Evolutionary conservation across 768 basidiomycete genomes (phyloP), one percentile per base, ranked within the genome.

Genomic region (Saitozyma sp.): DNA sequence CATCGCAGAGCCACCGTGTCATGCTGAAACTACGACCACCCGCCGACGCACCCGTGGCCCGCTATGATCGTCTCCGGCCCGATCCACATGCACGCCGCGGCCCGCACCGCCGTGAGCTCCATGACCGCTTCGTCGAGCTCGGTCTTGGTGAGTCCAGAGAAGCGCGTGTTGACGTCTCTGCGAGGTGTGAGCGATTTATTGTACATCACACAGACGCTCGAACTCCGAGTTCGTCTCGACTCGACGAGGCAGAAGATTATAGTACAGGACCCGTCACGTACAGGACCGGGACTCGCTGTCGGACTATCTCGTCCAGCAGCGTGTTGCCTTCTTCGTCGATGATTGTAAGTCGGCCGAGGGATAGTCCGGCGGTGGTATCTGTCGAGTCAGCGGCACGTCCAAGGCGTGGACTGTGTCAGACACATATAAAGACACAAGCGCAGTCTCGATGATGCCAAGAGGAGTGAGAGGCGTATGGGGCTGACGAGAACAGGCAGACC

Each of bases 351-450:
- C 96, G 85, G 3, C 92, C 95, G 4, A 96, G 86, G 19, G 89
- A 87, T 84, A 92, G 86, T 0, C 96, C 96, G 6, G 89, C 90
- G 0, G 94, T 97, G 0, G 92, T 90, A 80, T 94, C 78, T 79
- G 54, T 11, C 9, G 14, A 9, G 42, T 63, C 39, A 63, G 57
- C 17, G 29, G 2, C 29, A 29, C 29, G 29, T 29, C 29, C 29
- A 29, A 29, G 29, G 29, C 2, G 29, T 5, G 29, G 29, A 29
- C 29, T 29, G 29, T 29, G 29, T 29, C 29, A 29, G 29, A 29
- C 29, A 29, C 29, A 29, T 29, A 5, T 29, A 29, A 5, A 29
- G 29, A 5, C 29, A 29, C 10, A 92, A 9, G 54, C 9, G 3
- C n/a, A 7, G 13, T 17, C 13, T 46, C 45, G 45, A 17, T 46